Evolutionary conservation across 495 filamentous ascomycete species (phyloP), one percentile per base, ranked within the genome.

Genomic region (Penicillium subrubescens): DNA sequence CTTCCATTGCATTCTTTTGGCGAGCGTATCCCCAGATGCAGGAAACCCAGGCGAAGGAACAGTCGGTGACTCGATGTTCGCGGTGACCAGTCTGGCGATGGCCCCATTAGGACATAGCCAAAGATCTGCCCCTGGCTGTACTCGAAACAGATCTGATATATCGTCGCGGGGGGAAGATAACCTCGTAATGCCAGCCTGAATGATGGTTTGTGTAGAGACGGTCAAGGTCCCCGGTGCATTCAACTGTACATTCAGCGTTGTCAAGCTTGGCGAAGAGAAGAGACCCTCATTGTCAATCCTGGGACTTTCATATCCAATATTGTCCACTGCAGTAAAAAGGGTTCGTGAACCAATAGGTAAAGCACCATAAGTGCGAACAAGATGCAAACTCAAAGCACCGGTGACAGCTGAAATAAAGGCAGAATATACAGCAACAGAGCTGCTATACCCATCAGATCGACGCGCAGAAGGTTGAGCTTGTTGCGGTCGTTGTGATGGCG

Each of bases 61-160:
- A 43, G 46, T 64, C 8, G 66, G 64, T 8, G 63, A 58, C 39
- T 69, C 69, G 21, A 71, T 57, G 43, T 73, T 73, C 1, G 71
- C 62, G 0, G 73, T 67, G 35, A 81, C 73, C 53, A 82, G 70
- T 57, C 77, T 77, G 7, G 81, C 82, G 63, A 84, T 73, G 17
- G 79, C 79, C 23, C 83, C 82, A 50, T 77, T 79, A 4, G 83
- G 83, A 44, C 79, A 79, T 21, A 86, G 74, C 82, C 82, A 84
- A n/a, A 86, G 62, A 63, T 82, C 80, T 1, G 68, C 68, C 4
- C 75, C 78, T 35, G 74, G 67, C 8, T 68, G 67, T 10, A 70
- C 57, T 41, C 67, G 65, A 2, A 63, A 46, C 12, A 71, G 10
- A 25, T 73, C 66, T 23, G 67, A 23, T 41, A 64, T 65, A n/a